phyloP scores from a whole-genome alignment of 768 basidiomycete species.

The Rhizopogon vulgaris region DNA sequence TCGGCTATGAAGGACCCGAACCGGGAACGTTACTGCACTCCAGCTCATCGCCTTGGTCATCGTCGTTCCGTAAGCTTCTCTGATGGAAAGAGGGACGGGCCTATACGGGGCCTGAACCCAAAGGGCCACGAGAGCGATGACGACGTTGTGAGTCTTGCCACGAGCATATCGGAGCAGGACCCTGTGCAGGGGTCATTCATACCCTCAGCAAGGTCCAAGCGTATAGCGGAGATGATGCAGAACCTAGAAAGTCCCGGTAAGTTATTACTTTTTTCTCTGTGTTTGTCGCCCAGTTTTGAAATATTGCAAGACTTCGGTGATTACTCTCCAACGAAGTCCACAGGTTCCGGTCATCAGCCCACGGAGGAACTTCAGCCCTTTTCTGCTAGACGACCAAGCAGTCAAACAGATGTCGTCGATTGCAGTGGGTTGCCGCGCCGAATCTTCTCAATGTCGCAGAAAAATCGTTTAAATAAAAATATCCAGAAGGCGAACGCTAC shows the following conservation, averaged over 20 bases:
- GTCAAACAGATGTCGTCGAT: constrained; percentile 18
- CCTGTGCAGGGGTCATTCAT: constrained; percentile 26
- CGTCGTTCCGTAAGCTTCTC: constrained; percentile 95
- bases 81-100: constrained; percentile 86
- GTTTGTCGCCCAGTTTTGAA: constrained; percentile 3
- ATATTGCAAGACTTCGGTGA: constrained; percentile 32
- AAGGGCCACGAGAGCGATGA: constrained; percentile 34
- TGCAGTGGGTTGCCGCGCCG: constrained; percentile 29
- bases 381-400: constrained; percentile 34
- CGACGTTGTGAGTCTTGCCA: constrained; percentile 17
- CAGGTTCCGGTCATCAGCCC: constrained; percentile 35
- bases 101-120: constrained; percentile 59
- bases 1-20: constrained; percentile 53
- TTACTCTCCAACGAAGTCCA: constrained; percentile 52
- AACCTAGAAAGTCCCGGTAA: constrained; percentile 65
- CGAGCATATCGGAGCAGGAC: constrained; percentile 14
- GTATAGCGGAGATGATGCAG: constrained; percentile 77
- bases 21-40: constrained; percentile 47
- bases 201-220: constrained; percentile 66
- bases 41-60: constrained; percentile 42
- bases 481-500: constrained; percentile 42
- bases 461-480: constrained; percentile 29
- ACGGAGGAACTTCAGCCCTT: constrained; percentile 44
- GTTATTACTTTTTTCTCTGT: constrained; percentile 13
- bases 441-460: constrained; percentile 40